Base-by-base conservation (phyloP, 306 rosid species). In the Glycine tomentella region DNA sequence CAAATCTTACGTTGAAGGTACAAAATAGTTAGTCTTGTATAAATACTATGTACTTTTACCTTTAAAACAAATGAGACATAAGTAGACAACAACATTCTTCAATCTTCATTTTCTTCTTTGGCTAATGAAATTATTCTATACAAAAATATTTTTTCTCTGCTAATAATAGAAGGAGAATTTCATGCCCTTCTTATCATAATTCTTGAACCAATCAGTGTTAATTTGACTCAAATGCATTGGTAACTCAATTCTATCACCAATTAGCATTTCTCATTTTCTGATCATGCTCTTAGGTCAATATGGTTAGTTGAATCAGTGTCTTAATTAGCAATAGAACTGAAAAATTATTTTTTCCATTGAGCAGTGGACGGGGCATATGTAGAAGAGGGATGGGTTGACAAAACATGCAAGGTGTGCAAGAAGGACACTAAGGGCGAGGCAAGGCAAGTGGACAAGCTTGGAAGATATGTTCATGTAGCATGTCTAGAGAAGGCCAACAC, bases 341-440 rank as follows among this genome's bases (percentile, higher is more conserved):
- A 56, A 25, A 25, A 81, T 93, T 12, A 90, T 95, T 89, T 90
- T 93, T 12, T 50, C n/a, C 10, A 69, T 55, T 79, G 71, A 50
- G 58, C 81, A 95, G 98, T 95, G 88, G 96, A 93, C 11, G 99
- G 97, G 46, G 89, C 77, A 80, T 95, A 95, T 65, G 97, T 95
- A 72, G 98, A 93, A 77, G 98, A 93, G 9, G 99, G 99, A 0
- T 91, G 99, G 99, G 93, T 95, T 11, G 99, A 93, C 90, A 95
- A 95, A 83, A 88, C 96, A 0, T 93, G 97, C 81, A 95, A 93
- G 77, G 93, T 95, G 3, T 95, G 99, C 92, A 93, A 89, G 84
- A 91, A 91, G 79, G 99, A 95, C 51, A 95, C 98, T 0, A 45
- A 57, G n/a, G 98, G 94, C 0, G 97, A 93, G 85, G 80, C 88